Conservation (phyloP, 2,329 filamentous ascomycete genomes). For the Paecilomyces sp. region DNA sequence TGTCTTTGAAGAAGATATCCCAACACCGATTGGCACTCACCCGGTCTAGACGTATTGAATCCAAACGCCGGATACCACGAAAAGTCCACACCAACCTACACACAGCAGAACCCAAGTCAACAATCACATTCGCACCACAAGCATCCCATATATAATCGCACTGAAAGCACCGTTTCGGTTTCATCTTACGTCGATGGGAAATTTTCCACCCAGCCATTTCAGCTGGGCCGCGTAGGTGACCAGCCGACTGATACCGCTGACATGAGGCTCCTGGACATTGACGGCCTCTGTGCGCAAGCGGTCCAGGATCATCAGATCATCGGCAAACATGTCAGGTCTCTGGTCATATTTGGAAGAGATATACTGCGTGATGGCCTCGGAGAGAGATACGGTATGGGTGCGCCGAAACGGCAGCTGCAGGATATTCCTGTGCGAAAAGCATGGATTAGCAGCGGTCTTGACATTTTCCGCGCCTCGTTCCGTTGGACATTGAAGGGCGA, state of each 20-base stretch:
- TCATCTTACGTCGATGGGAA: slow-evolving; percentile 74
- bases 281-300: slow-evolving; percentile 76
- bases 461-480: background rate
- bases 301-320: slow-evolving; percentile 83
- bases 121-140: background rate
- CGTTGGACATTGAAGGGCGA: background rate
- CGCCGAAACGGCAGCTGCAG: slow-evolving; percentile 82
- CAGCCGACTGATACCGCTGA: slow-evolving; percentile 80
- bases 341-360: slow-evolving; percentile 98
- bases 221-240: slow-evolving; percentile 87
- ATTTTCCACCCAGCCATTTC: slow-evolving; percentile 89
- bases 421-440: slow-evolving; percentile 30
- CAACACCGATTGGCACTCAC: slow-evolving; percentile 18
- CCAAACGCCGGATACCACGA: slow-evolving; percentile 92
- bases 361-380: slow-evolving; percentile 81
- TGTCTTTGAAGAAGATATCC: background rate
- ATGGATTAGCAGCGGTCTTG: slow-evolving; percentile 2
- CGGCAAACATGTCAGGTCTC: slow-evolving; percentile 90
- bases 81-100: slow-evolving; percentile 84
- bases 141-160: background rate
- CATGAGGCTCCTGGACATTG: slow-evolving; percentile 79
- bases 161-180: background rate
- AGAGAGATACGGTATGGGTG: slow-evolving; percentile 70
- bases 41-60: slow-evolving; percentile 73
- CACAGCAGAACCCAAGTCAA: slow-evolving; percentile 4